Base-by-base conservation (phyloP, 768 basidiomycete genomes). In the Gelatoporia subvermispora region DNA sequence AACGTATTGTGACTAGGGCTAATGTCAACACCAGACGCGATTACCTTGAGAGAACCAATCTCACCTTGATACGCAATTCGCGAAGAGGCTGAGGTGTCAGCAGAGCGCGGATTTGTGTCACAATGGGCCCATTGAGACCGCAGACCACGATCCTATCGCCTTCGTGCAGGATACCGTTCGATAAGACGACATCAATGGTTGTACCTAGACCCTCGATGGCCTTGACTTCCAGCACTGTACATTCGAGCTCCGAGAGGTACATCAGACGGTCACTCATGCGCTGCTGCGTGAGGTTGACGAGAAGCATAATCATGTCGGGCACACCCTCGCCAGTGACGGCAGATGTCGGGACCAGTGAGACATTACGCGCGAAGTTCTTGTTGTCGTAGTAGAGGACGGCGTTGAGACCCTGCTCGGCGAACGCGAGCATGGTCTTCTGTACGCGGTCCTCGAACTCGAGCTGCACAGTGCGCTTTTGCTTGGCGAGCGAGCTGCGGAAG, bases 281-380 rank as follows among this genome's bases (percentile, higher is more conserved):
- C 70, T 96, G 88, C 66, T 98, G 95, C 15, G 95, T 98, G 46
- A 98, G 78, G 66, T 96, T 94, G 70, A 97, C 82, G 62, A 99
- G 83, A 22, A 99, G 77, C 90, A 94, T 91, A 71, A 99, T 93
- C 95, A 99, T 95, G 72, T 98, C 96, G 23, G 96, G 96, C 10
- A 99, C 78, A 65, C 96, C 96, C 70, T 99, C 96, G 48, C 95
- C 96, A 3, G 95, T 97, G 68, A 96, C 84, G 28, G 96, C 96
- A 47, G 96, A 98, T 4, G 95, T 98, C 24, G 96, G 95, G 11
- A 99, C 95, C 42, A 99, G 77, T 2, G 95, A 98, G 51, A 99
- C 93, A 58, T 92, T 94, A 51, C 88, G 80, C 45, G 84, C 90
- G 53, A 96, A 85, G 69, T 79, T 93, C 75, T 91, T 95, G 82